Conservation (phyloP, 768 basidiomycete genomes). For the Pulveroboletus sp. region DNA sequence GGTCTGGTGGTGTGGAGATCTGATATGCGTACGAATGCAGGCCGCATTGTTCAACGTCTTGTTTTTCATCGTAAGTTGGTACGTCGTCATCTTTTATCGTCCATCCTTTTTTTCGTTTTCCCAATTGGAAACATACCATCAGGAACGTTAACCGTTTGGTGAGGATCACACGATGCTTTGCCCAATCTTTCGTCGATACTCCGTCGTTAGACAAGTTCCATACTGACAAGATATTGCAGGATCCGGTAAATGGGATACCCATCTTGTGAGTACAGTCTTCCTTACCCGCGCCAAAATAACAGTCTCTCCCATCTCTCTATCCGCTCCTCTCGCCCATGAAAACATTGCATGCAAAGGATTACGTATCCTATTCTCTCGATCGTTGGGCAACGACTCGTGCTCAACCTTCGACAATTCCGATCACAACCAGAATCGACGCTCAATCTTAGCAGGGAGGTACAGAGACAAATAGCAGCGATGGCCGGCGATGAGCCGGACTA, state of each 20-base stretch:
- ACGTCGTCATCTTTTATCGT: neutral
- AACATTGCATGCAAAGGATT: neutral
- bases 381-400: constrained; percentile 22
- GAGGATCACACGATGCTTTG: neutral
- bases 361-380: constrained; percentile 9
- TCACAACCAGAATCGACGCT: neutral
- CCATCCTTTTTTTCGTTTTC: neutral
- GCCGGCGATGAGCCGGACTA: neutral
- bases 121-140: neutral
- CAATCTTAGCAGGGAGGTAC: constrained; percentile 11
- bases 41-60: constrained; percentile 4
- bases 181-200: neutral
- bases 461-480: constrained; percentile 11
- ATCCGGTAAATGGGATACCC: constrained; percentile 12
- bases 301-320: too few relatives aligned
- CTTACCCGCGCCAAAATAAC: too few relatives aligned
- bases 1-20: neutral
- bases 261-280: constrained; percentile 3
- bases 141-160: constrained; percentile 12
- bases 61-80: constrained; percentile 13
- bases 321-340: neutral
- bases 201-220: neutral
- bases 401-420: constrained; percentile 16
- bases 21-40: neutral
- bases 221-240: constrained; percentile 2